phyloP scores from a whole-genome alignment of 768 basidiomycete genomes.

The Kwoniella dejecticola region DNA sequence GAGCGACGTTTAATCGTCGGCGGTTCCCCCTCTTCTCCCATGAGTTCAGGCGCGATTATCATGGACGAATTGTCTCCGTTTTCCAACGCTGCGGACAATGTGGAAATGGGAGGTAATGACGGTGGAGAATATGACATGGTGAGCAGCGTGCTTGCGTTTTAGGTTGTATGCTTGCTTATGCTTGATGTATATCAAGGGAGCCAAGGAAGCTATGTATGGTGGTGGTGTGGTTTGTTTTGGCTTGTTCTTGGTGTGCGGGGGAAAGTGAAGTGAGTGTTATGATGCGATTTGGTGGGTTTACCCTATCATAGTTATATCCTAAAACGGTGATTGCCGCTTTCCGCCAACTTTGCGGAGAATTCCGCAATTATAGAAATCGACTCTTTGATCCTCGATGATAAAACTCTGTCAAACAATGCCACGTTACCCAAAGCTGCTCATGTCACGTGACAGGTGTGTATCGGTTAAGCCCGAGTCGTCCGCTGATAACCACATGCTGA shows the following conservation, averaged over 20 bases:
- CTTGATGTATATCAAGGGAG: background rate
- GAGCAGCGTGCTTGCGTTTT: background rate
- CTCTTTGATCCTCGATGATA: background rate
- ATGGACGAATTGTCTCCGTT: conserved; percentile 6
- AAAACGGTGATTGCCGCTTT: conserved; percentile 6
- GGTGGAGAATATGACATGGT: conserved; percentile 17
- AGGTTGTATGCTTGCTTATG: background rate
- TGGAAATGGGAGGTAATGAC: conserved; percentile 12
- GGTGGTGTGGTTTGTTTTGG: background rate
- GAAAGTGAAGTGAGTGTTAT: background rate
- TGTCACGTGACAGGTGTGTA: background rate
- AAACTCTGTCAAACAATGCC: no score
- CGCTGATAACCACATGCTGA: conserved; percentile 2
- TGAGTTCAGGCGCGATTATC: conserved; percentile 25
- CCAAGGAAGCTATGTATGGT: background rate
- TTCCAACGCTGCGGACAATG: conserved; percentile 14
- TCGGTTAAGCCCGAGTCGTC: background rate
- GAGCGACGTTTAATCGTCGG: conserved; percentile 18
- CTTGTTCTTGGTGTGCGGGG: background rate
- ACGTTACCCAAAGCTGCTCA: accelerated
- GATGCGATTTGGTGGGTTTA: background rate
- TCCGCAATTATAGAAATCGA: conserved; percentile 1
- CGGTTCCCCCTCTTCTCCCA: conserved; percentile 22
- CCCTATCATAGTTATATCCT: background rate
- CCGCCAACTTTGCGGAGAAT: conserved; percentile 10